These are phyloP conservation scores for Eutrema japonicum DNA, from an alignment of 345 rosid species.

Conservation along the genomic window DNA sequence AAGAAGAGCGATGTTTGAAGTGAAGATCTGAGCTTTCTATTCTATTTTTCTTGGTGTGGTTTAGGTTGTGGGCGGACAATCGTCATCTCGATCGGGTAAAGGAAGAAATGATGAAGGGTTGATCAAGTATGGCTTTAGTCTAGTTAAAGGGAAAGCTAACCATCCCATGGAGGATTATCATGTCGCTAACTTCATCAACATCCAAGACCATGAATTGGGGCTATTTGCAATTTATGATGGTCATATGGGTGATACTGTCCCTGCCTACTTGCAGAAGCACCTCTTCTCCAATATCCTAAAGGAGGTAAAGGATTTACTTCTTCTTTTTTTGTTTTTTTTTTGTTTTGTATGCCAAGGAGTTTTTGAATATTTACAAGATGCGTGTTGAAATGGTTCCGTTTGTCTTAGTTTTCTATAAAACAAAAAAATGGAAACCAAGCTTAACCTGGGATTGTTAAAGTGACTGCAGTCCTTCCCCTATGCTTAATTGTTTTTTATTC, in stretches of 20 bases:
- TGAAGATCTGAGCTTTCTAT: constrained; percentile 10
- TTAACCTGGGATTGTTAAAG: too few species aligned
- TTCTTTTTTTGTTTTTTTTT: too few species aligned
- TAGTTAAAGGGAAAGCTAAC: constrained; percentile 79
- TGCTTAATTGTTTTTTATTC: background rate
- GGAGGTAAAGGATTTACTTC: constrained; percentile 51
- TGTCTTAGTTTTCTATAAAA: too few species aligned
- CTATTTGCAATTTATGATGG: constrained; percentile 82
- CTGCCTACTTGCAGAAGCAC: constrained; percentile 69
- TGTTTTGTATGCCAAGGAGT: too few species aligned
- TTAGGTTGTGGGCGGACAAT: constrained; percentile 59
- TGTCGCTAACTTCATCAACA: constrained; percentile 66
- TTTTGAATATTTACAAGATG: too few species aligned
- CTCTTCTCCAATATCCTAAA: constrained; percentile 70
- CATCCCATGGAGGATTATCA: constrained; percentile 91
- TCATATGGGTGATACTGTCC: constrained; percentile 72
- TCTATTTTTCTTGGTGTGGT: background rate
- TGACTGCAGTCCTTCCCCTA: background rate
- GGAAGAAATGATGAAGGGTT: constrained; percentile 60
- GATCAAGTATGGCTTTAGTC: constrained; percentile 69
- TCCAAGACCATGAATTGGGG: constrained; percentile 66
- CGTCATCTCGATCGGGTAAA: constrained; percentile 66
- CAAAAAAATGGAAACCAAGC: too few species aligned
- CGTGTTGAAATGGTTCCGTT: too few species aligned
- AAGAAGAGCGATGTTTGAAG: background rate